Evolutionary conservation across 257 asterid genomes (phyloP).

Genomic region (Rhazya stricta): DNA sequence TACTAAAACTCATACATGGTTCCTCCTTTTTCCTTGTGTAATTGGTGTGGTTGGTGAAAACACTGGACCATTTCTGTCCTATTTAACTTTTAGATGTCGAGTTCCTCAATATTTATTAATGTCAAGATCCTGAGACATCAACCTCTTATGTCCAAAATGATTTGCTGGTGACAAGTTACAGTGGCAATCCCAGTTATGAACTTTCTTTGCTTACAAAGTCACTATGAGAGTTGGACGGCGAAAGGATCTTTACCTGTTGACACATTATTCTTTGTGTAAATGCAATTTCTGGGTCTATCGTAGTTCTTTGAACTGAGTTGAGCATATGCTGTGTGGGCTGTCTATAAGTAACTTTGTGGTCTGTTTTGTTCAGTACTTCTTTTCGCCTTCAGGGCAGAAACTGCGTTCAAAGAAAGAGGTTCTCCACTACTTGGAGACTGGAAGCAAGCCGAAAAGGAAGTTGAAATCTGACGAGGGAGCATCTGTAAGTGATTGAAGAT

Average conservation of each 20-base stretch:
- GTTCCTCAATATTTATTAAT: not conserved
- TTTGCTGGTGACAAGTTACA: not conserved
- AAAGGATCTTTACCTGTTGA: not conserved
- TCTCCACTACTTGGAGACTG: slow-evolving; percentile 27
- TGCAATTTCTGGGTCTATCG: not conserved
- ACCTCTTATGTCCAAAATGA: not conserved
- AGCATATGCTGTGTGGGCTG: not conserved
- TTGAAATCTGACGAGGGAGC: slow-evolving; percentile 14
- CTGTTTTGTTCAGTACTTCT: slow-evolving; percentile 26
- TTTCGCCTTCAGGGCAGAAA: slow-evolving; percentile 25
- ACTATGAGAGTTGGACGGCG: not conserved
- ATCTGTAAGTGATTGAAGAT: slow-evolving; percentile 12
- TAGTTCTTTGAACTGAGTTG: not conserved
- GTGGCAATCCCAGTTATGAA: not conserved
- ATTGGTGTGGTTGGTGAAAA: not conserved
- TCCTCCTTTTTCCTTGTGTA: not conserved
- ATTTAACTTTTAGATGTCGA: not conserved
- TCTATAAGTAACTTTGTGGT: too few relatives aligned
- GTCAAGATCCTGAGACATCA: not conserved
- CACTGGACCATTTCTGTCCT: not conserved
- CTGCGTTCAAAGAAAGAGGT: slow-evolving; percentile 39
- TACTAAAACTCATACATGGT: not conserved
- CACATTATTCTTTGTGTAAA: not conserved
- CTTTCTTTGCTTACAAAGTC: not conserved
- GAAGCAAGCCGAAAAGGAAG: slow-evolving; percentile 28